Evolutionary conservation across 441 rosid genomes (phyloP), one percentile per base, ranked within the genome.

Genomic region (Arabidopsis lyrata): DNA sequence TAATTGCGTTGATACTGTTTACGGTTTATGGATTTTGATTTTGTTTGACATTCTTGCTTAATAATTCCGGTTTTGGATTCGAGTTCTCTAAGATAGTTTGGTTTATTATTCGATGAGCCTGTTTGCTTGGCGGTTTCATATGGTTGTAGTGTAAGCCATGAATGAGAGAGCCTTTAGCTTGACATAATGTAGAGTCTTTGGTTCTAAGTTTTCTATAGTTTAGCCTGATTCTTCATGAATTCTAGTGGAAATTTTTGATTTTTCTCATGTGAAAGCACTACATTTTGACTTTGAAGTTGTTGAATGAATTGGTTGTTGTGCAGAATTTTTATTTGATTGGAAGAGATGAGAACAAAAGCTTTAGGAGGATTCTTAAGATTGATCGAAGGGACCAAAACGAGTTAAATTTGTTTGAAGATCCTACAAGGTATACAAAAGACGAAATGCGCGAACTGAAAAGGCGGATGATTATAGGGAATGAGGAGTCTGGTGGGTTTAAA

Each of bases 271-370:
- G 6, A 45, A 16, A 9, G 18, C 27, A n/a, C 16, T 34, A 29
- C 36, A 6, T 24, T n/a, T 35, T 45, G 56, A 5, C 24, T 56
- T 55, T 14, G 22, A 56, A 22, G 0, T 44, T 64, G 27, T 20
- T 56, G 66, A 47, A 5, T 44, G 0, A 35, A n/a, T 49, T 42
- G 18, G 48, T 53, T 47, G 18, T 79, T 77, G 39, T 27, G 70
- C 87, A 90, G 96, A 80, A 85, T 64, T 90, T 82, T 74, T 90
- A 90, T 78, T 77, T 90, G 86, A 76, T 87, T 38, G 96, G 96
- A 48, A 90, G 84, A 73, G 87, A 90, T 64, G 86, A 88, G 75
- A 83, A 70, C 41, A 82, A 79, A 70, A 75, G 81, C 12, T 73
- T 72, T 44, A 63, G 93, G 83, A 83, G 87, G 82, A 78, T 90